phyloP scores from a whole-genome alignment of 2,329 filamentous ascomycete genomes.

The Epichloe hybrida region DNA sequence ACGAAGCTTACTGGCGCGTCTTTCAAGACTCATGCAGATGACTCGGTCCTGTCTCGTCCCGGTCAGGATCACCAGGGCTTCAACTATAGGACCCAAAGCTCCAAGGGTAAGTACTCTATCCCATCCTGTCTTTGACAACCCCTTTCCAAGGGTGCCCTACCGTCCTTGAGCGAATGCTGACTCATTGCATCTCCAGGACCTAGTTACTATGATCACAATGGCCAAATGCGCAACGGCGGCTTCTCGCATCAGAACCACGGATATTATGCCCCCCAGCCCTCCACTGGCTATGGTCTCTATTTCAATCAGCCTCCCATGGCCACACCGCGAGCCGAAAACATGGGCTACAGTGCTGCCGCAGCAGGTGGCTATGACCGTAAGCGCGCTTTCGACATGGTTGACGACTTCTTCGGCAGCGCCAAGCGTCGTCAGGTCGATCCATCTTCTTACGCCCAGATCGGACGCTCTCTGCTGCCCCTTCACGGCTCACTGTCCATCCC shows the following conservation, averaged over 20 bases:
- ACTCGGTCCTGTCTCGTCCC: slow-evolving; percentile 57
- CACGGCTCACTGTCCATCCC: slow-evolving; percentile 57
- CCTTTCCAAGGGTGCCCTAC: background rate
- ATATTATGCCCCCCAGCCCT: slow-evolving; percentile 45
- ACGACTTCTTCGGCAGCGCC: slow-evolving; percentile 86
- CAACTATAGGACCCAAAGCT: slow-evolving; percentile 38
- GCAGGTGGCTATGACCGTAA: slow-evolving; percentile 56
- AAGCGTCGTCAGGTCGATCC: slow-evolving; percentile 89
- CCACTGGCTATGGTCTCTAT: slow-evolving; percentile 58
- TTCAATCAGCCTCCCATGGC: slow-evolving; percentile 54
- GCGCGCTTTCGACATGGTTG: slow-evolving; percentile 74
- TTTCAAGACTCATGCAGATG: slow-evolving; percentile 72
- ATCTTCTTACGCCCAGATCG: slow-evolving; percentile 78
- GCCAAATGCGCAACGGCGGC: slow-evolving; percentile 45
- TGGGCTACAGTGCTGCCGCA: slow-evolving; percentile 42
- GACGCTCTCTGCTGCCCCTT: slow-evolving; percentile 72
- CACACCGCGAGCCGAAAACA: slow-evolving; percentile 41
- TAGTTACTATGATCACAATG: slow-evolving; percentile 52
- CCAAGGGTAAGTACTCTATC: slow-evolving; percentile 34
- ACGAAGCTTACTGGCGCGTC: slow-evolving; percentile 10
- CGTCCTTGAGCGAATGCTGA: slow-evolving; percentile 2
- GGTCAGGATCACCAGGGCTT: slow-evolving; percentile 39
- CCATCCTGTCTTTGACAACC: slow-evolving; percentile 5
- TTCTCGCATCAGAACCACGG: slow-evolving; percentile 43
- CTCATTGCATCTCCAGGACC: slow-evolving; percentile 27